Conservation (phyloP, 129 eudicot species). For the Ambrosia trifida region DNA sequence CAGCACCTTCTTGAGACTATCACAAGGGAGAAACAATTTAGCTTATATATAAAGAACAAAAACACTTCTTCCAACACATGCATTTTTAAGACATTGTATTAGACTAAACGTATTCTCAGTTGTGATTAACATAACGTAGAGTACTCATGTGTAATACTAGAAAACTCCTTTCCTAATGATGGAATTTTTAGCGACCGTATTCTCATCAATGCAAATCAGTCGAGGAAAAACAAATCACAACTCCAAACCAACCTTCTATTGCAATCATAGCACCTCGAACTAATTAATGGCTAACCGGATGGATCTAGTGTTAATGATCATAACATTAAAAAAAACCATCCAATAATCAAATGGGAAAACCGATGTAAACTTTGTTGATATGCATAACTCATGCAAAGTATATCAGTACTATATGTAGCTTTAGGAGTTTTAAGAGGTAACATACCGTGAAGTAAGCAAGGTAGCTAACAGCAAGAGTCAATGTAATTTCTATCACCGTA, state of each 20-base stretch:
- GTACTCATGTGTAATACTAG: not conserved
- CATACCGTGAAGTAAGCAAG: slow-evolving; percentile 85
- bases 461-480: slow-evolving; percentile 96
- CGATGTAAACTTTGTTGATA: not conserved
- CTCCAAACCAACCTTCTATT: not conserved
- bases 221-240: not conserved
- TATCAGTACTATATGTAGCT: slow-evolving; percentile 11
- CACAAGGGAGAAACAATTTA: slow-evolving; percentile 25
- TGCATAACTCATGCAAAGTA: too few species aligned
- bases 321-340: not conserved
- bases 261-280: not conserved
- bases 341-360: not conserved
- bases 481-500: slow-evolving; percentile 81
- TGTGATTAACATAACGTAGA: not conserved
- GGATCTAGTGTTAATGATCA: not conserved
- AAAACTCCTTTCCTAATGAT: not conserved
- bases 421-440: slow-evolving; percentile 26
- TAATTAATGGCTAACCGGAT: not conserved
- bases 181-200: not conserved
- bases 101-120: not conserved
- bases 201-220: not conserved
- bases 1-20: slow-evolving; percentile 90
- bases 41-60: slow-evolving; percentile 8
- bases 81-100: not conserved
- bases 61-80: not conserved